These are phyloP conservation scores for Pugionium cornutum DNA, from an alignment of 345 rosid genomes.

Conservation along the genomic window DNA sequence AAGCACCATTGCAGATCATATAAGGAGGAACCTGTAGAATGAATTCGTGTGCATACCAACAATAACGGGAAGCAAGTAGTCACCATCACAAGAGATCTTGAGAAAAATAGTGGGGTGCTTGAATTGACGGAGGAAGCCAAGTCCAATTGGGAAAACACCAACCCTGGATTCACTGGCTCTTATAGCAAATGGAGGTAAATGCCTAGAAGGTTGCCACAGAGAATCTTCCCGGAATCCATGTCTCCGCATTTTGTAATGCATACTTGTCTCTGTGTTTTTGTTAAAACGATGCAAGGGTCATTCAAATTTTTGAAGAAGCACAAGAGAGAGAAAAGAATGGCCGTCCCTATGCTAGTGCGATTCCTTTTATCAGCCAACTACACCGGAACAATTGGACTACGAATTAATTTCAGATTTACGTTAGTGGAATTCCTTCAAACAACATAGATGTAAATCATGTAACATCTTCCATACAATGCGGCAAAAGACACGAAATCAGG, in stretches of 20 bases:
- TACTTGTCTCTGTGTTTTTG: constrained; percentile 35
- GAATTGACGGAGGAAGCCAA: constrained; percentile 60
- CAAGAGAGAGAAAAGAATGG: neutral
- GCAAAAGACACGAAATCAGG: no score
- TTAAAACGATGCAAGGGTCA: neutral
- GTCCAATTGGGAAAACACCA: constrained; percentile 48
- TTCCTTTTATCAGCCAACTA: no score
- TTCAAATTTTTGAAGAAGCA: neutral
- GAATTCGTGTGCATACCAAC: constrained; percentile 61
- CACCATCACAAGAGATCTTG: constrained; percentile 81
- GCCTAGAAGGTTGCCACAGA: constrained; percentile 33
- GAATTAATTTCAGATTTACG: no score
- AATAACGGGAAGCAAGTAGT: constrained; percentile 72
- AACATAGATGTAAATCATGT: no score
- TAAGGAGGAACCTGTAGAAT: neutral
- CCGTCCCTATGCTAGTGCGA: no score
- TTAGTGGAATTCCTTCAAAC: no score
- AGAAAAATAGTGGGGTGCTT: constrained; percentile 84
- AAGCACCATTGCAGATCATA: neutral
- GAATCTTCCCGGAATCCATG: constrained; percentile 42
- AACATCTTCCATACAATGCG: no score
- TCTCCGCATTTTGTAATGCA: constrained; percentile 44
- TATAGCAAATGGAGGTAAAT: constrained; percentile 11
- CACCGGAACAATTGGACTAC: no score
- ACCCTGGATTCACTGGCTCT: constrained; percentile 37